Conservation (phyloP, 1,284 basidiomycete species). For the Melampsora americana region DNA sequence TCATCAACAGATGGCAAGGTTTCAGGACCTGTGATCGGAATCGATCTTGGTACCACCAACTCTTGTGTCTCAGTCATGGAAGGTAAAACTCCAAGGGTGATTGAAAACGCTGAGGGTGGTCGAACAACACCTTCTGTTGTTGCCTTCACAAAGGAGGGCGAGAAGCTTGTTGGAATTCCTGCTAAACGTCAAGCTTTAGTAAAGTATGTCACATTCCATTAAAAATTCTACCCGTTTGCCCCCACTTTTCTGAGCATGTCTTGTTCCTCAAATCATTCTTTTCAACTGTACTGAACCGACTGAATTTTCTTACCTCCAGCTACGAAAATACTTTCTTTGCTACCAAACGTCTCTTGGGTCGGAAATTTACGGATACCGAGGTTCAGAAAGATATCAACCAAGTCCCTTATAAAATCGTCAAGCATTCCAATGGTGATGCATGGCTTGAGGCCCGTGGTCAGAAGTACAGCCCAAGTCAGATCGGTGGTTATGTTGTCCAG, state of each 20-base stretch:
- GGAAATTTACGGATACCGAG: slow-evolving; percentile 87
- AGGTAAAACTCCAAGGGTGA: slow-evolving; percentile 86
- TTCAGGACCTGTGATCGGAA: slow-evolving; percentile 58
- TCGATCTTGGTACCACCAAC: slow-evolving; percentile 64
- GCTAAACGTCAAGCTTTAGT: slow-evolving; percentile 97
- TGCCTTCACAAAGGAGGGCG: slow-evolving; percentile 85
- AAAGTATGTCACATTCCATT: slow-evolving; percentile 64
- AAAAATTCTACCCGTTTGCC: too few species aligned
- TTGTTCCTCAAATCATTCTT: slow-evolving; percentile 59
- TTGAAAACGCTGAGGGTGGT: slow-evolving; percentile 96
- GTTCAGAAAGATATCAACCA: slow-evolving; percentile 80
- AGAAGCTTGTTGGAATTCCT: slow-evolving; percentile 88
- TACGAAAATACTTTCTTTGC: slow-evolving; percentile 58
- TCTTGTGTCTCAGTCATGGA: slow-evolving; percentile 95
- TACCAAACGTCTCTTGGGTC: slow-evolving; percentile 94
- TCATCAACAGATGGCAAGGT: slow-evolving; percentile 54
- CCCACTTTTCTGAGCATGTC: slow-evolving; percentile 62
- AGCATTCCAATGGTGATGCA: slow-evolving; percentile 63
- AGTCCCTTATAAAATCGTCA: slow-evolving; percentile 70
- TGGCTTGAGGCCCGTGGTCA: slow-evolving; percentile 70
- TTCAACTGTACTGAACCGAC: background rate
- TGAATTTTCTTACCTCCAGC: slow-evolving; percentile 9
- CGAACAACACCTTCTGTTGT: slow-evolving; percentile 97
- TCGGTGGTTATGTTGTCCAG: slow-evolving; percentile 75
- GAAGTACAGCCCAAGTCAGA: slow-evolving; percentile 63